Conservation (phyloP, 2,329 filamentous ascomycete species). For the Aureobasidium sp. region DNA sequence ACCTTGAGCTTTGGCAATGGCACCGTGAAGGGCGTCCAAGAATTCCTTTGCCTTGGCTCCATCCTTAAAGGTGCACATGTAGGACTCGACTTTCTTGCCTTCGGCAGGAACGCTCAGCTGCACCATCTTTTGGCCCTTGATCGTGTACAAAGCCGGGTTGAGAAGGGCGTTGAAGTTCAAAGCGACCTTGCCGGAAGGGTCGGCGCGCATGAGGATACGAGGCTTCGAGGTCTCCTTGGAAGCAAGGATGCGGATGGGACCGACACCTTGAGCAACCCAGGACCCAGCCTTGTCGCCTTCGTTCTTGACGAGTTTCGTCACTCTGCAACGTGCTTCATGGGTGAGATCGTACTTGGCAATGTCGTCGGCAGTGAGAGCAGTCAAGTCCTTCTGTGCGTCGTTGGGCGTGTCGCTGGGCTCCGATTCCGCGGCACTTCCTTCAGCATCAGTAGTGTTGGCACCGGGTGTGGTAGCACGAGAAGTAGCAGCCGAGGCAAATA, state of each 20-base stretch:
- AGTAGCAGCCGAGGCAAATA: conserved; percentile 31
- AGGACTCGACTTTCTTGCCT: conserved; percentile 57
- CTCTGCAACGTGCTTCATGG: conserved; percentile 62
- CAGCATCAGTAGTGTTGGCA: conserved; percentile 38
- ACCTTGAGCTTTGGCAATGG: conserved; percentile 30
- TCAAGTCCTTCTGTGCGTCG: conserved; percentile 46
- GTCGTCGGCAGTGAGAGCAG: conserved; percentile 57
- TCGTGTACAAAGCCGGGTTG: conserved; percentile 48
- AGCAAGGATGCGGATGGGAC: conserved; percentile 64
- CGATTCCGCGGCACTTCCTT: conserved; percentile 21
- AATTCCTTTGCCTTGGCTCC: conserved; percentile 45
- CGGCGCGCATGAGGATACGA: conserved; percentile 65
- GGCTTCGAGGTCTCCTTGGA: conserved; percentile 62
- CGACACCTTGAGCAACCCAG: conserved; percentile 52
- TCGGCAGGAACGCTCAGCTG: conserved; percentile 41
- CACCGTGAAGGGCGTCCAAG: conserved; percentile 37
- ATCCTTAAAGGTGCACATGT: conserved; percentile 65
- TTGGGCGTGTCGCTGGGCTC: conserved; percentile 22
- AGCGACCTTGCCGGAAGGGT: conserved; percentile 65
- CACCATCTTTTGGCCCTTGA: conserved; percentile 42
- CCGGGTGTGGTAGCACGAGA: conserved; percentile 41
- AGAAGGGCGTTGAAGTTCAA: conserved; percentile 61
- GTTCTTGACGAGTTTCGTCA: conserved; percentile 51
- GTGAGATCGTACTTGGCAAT: conserved; percentile 59
- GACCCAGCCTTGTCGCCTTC: conserved; percentile 38